Evolutionary conservation across 176 grass and related monocot species (phyloP).

Genomic region (Aegilops tauschii): DNA sequence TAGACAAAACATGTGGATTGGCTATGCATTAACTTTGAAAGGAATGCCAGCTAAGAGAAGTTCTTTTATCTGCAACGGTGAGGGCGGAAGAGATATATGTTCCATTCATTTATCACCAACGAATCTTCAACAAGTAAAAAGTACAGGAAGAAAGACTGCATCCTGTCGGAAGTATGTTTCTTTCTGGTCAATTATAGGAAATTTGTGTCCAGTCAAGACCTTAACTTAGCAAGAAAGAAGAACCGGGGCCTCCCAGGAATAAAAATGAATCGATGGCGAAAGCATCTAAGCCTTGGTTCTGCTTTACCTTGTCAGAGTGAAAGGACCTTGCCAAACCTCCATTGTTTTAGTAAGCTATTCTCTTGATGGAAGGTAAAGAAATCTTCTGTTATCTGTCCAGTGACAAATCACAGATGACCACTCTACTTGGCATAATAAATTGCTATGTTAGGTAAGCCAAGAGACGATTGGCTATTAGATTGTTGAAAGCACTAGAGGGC

Average conservation of each 20-base stretch:
- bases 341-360: neutral
- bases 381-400: neutral
- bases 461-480: neutral
- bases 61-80: neutral
- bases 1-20: neutral
- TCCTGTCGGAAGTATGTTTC: slow-evolving; percentile 18
- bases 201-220: slow-evolving; percentile 8
- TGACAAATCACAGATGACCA: slow-evolving; percentile 26
- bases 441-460: neutral
- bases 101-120: slow-evolving; percentile 1
- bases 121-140: slow-evolving; percentile 30
- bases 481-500: slow-evolving; percentile 18
- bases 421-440: neutral
- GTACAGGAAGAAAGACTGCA: neutral
- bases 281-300: neutral
- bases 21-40: slow-evolving; percentile 3
- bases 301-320: neutral
- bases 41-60: neutral
- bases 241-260: neutral
- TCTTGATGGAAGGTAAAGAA: slow-evolving; percentile 11
- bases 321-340: slow-evolving; percentile 1
- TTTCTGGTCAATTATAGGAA: slow-evolving; percentile 4
- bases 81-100: neutral
- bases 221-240: slow-evolving; percentile 27
- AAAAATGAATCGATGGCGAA: neutral